Conservation (phyloP, 768 basidiomycete species). For the Lentinus brumalis region DNA sequence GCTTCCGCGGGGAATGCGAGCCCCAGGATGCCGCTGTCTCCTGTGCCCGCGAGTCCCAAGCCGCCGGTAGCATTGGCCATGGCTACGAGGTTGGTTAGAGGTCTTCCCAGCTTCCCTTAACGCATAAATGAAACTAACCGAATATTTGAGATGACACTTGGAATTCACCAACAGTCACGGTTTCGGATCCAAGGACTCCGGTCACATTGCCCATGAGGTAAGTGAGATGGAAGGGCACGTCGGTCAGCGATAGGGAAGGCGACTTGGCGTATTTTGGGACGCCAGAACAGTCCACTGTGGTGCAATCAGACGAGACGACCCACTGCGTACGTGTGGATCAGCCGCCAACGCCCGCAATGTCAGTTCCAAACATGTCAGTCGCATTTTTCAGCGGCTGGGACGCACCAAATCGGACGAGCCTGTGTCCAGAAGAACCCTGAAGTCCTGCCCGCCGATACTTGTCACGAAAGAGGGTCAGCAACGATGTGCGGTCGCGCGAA, state of each 20-base stretch:
- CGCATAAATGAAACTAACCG: constrained; percentile 34
- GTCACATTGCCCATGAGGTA: constrained; percentile 55
- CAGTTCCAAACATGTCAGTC: constrained; percentile 3
- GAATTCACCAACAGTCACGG: constrained; percentile 46
- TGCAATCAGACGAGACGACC: constrained; percentile 52
- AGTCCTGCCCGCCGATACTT: constrained; percentile 46
- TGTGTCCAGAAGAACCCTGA: constrained; percentile 53
- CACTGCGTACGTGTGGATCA: constrained; percentile 37
- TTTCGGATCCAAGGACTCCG: constrained; percentile 50
- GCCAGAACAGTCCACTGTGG: constrained; percentile 44
- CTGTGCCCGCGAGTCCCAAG: constrained; percentile 46
- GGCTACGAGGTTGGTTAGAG: constrained; percentile 33
- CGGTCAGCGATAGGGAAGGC: constrained; percentile 34
- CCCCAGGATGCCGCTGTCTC: constrained; percentile 58
- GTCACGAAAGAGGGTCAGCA: constrained; percentile 7
- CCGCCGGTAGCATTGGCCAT: constrained; percentile 45
- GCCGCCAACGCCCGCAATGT: constrained; percentile 2
- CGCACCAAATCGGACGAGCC: constrained; percentile 59
- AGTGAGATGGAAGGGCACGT: constrained; percentile 42
- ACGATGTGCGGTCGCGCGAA: background rate
- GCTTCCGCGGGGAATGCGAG: constrained; percentile 52
- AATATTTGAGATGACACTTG: constrained; percentile 50
- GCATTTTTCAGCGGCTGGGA: constrained; percentile 7
- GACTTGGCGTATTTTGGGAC: constrained; percentile 44
- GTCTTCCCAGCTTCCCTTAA: background rate